Conservation (phyloP, 257 asterid genomes). For the Solanum rostratum region DNA sequence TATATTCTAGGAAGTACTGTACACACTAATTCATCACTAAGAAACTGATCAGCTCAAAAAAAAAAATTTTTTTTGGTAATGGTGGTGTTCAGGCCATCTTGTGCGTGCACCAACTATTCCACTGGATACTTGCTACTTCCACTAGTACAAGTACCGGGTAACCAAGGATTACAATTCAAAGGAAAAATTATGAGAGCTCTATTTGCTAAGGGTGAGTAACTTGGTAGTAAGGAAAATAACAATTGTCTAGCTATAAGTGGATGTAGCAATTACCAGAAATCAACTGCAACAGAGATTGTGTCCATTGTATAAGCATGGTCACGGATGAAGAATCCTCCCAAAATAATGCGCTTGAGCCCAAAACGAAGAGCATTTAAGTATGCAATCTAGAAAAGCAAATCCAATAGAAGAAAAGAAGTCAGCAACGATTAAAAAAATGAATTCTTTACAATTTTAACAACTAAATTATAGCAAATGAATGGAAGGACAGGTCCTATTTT, state of each 20-base stretch:
- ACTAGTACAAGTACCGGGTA: background rate
- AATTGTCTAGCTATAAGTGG: background rate
- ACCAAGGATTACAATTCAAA: background rate
- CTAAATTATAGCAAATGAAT: background rate
- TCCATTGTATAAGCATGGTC: conserved; percentile 94
- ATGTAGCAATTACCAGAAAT: conserved; percentile 55
- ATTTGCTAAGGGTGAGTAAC: background rate
- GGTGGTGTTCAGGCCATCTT: background rate
- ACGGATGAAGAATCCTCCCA: conserved; percentile 89
- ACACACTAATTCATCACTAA: background rate
- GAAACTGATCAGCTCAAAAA: background rate
- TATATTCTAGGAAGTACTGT: background rate
- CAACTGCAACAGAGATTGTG: conserved; percentile 83
- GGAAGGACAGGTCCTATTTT: background rate
- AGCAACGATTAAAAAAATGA: background rate
- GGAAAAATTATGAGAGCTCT: background rate
- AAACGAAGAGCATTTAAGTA: conserved; percentile 76
- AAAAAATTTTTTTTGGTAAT: background rate
- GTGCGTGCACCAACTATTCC: background rate
- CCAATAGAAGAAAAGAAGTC: background rate
- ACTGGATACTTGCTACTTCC: background rate
- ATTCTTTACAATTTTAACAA: background rate
- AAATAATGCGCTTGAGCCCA: conserved; percentile 76
- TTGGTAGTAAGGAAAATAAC: background rate
- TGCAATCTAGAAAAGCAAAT: conserved; percentile 47